phyloP scores from a whole-genome alignment of 2,329 filamentous ascomycete genomes.

The Colletotrichum spaethianum region DNA sequence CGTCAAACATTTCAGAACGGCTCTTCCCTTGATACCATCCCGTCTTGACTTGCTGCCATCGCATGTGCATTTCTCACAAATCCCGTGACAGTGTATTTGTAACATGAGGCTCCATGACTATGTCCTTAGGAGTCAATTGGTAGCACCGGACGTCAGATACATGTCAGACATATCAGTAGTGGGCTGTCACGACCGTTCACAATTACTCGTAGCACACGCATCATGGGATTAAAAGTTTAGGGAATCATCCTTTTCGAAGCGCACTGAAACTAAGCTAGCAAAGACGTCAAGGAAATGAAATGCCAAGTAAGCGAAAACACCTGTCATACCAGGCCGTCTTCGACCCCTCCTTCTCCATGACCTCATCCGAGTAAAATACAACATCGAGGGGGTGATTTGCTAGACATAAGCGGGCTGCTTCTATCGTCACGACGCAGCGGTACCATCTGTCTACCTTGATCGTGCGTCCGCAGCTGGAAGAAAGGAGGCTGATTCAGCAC shows the following conservation, averaged over 20 bases:
- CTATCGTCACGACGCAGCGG: not conserved
- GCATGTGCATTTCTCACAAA: not conserved
- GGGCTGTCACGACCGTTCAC: too few species aligned
- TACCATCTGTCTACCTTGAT: conserved; percentile 8
- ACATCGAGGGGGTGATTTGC: conserved; percentile 42
- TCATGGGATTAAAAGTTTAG: not conserved
- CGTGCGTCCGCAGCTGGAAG: not conserved
- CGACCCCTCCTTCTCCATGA: conserved; percentile 38
- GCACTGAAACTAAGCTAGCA: conserved; percentile 39
- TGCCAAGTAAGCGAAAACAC: conserved; percentile 54
- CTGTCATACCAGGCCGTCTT: conserved; percentile 48
- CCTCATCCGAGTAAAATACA: conserved; percentile 56
- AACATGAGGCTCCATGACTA: not conserved
- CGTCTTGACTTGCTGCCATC: not conserved
- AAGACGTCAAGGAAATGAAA: conserved; percentile 54
- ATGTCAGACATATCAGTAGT: not conserved
- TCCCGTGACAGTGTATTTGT: not conserved
- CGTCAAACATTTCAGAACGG: not conserved
- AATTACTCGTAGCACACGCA: not conserved
- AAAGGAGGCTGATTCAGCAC: conserved; percentile 6
- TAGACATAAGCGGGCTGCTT: conserved; percentile 19
- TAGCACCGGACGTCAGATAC: not conserved
- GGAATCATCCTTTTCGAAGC: conserved; percentile 35
- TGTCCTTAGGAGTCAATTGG: not conserved
- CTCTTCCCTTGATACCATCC: not conserved